Evolutionary conservation across 352 stramenopile genomes (phyloP).

Genomic region (Pythium volutum): DNA sequence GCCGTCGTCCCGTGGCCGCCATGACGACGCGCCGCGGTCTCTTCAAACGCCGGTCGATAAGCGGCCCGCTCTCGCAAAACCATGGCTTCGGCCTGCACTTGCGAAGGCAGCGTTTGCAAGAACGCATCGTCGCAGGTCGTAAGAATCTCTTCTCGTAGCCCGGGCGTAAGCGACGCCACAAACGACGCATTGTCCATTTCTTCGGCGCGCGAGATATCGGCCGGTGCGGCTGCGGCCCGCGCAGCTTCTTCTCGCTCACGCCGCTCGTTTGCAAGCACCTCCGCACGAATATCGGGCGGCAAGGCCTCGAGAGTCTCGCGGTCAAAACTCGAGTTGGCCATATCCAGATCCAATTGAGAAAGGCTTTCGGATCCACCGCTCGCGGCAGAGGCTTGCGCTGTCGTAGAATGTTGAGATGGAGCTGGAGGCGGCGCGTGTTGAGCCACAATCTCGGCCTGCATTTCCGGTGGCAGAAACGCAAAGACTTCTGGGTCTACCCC

Average conservation of each 20-base stretch:
- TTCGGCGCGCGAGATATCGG: constrained; percentile 94
- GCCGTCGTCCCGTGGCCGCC: constrained; percentile 17
- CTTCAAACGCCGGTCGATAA: constrained; percentile 68
- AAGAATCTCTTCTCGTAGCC: constrained; percentile 96
- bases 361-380: constrained; percentile 47
- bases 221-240: constrained; percentile 59
- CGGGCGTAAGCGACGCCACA: constrained; percentile 93
- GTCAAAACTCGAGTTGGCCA: constrained; percentile 90
- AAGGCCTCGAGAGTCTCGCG: constrained; percentile 95
- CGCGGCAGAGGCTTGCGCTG: not conserved
- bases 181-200: constrained; percentile 99
- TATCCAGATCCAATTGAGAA: constrained; percentile 80
- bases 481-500: constrained; percentile 98
- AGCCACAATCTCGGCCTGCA: constrained; percentile 95
- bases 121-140: constrained; percentile 95
- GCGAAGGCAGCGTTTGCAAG: constrained; percentile 91
- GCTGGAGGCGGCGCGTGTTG: constrained; percentile 50
- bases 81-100: constrained; percentile 95
- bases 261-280: constrained; percentile 96
- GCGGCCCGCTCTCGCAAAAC: constrained; percentile 92
- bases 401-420: constrained; percentile 15
- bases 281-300: constrained; percentile 95
- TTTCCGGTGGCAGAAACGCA: constrained; percentile 92
- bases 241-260: constrained; percentile 84
- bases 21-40: constrained; percentile 28